phyloP scores from a whole-genome alignment of 106 monocot species.

The Ottelia alismoides region DNA sequence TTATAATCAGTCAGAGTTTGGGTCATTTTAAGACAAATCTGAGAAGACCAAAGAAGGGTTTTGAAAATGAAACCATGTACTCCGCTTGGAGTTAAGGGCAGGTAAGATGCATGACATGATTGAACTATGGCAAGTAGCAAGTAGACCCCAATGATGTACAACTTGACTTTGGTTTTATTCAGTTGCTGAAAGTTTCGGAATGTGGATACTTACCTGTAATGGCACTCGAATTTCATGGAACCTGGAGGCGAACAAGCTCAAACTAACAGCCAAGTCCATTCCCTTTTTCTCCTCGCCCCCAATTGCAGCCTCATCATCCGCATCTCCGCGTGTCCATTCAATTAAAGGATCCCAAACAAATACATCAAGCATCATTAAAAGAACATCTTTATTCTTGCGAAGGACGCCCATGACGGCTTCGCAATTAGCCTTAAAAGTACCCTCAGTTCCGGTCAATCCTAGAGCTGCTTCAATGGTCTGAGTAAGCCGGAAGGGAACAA shows the following conservation, averaged over 20 bases:
- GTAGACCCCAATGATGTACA: too few relatives aligned
- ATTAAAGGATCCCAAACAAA: constrained; percentile 98
- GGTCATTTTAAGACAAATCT: too few relatives aligned
- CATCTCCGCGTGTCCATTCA: constrained; percentile 91
- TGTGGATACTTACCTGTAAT: constrained; percentile 65
- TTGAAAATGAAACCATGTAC: too few relatives aligned
- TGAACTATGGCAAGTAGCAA: too few relatives aligned
- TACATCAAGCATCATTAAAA: constrained; percentile 86
- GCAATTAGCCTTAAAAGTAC: constrained; percentile 74
- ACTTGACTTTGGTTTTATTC: too few relatives aligned
- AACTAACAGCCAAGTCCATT: constrained; percentile 96
- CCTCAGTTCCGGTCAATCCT: constrained; percentile 86
- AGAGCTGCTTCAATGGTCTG: constrained; percentile 91
- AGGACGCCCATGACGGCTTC: constrained; percentile 57
- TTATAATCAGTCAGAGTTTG: too few relatives aligned
- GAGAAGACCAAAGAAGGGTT: too few relatives aligned
- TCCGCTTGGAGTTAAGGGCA: too few relatives aligned
- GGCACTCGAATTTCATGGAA: constrained; percentile 90
- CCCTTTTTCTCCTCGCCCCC: constrained; percentile 98
- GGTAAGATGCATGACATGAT: too few relatives aligned
- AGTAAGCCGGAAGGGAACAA: constrained; percentile 97
- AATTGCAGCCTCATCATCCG: constrained; percentile 84
- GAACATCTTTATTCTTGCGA: constrained; percentile 78
- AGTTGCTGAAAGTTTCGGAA: neutral
- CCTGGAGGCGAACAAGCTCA: constrained; percentile 91